Percentiles rank a stretch among this genome's conserved stretches.
Evolutionary conservation across 2,329 filamentous ascomycete species (phyloP).

Genomic region (Apiospora kogelbergensis): DNA sequence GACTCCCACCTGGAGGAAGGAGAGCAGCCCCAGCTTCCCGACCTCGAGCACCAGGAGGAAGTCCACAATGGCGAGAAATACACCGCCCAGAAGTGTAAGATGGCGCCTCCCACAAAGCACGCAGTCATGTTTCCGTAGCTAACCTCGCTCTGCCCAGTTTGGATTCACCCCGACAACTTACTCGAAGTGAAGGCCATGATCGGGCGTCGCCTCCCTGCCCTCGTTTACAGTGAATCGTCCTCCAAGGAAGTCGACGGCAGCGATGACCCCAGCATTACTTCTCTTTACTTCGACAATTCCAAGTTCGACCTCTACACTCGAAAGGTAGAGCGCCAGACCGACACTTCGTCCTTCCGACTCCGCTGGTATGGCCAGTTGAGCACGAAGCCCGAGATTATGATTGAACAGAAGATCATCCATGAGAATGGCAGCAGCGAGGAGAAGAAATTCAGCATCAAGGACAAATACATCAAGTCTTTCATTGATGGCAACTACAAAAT

Average conservation of each 20-base stretch:
- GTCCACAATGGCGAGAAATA: slow-evolving; percentile 70
- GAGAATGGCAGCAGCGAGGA: slow-evolving; percentile 77
- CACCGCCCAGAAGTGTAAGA: slow-evolving; percentile 81
- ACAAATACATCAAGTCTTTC: slow-evolving; percentile 89
- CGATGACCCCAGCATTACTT: slow-evolving; percentile 88
- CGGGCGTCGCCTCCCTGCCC: slow-evolving; percentile 81
- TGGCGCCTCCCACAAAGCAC: background rate
- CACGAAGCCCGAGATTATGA: slow-evolving; percentile 73
- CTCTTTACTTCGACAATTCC: slow-evolving; percentile 90
- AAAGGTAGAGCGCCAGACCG: slow-evolving; percentile 75
- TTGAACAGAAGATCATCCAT: slow-evolving; percentile 87
- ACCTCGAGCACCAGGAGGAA: slow-evolving; percentile 54
- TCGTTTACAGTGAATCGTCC: slow-evolving; percentile 88
- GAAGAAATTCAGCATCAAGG: slow-evolving; percentile 81
- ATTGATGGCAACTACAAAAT: slow-evolving; percentile 85
- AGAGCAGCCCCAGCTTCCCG: slow-evolving; percentile 40
- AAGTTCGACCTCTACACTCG: slow-evolving; percentile 83
- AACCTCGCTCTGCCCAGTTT: slow-evolving; percentile 54
- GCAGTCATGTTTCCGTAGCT: background rate
- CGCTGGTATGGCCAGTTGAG: slow-evolving; percentile 89
- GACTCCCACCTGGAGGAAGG: slow-evolving; percentile 75
- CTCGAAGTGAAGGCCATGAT: slow-evolving; percentile 97
- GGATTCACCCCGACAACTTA: slow-evolving; percentile 93
- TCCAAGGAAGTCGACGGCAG: slow-evolving; percentile 78
- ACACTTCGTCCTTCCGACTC: slow-evolving; percentile 80